These are phyloP conservation scores for Rhizopogon rudus DNA, from an alignment of 768 basidiomycete genomes.

Conservation along the genomic window DNA sequence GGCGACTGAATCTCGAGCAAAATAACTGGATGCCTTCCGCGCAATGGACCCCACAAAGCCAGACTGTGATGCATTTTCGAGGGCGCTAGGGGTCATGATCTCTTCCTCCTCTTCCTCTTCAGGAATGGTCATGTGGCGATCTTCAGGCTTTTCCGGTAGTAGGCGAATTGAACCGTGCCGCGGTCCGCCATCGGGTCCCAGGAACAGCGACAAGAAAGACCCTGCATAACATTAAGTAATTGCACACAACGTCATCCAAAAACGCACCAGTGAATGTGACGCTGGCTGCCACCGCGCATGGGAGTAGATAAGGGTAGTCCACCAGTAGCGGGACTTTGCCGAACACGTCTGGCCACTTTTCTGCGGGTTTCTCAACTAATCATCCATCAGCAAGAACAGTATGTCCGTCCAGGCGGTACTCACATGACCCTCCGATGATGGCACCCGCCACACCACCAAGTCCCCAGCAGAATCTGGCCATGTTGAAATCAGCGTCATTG, in stretches of 20 bases:
- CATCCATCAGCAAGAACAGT: constrained; percentile 9
- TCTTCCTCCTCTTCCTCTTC: constrained; percentile 51
- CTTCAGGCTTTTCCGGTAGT: constrained; percentile 62
- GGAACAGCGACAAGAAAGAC: constrained; percentile 83
- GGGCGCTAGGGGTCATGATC: constrained; percentile 36
- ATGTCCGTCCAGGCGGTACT: constrained; percentile 22
- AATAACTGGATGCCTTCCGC: constrained; percentile 51
- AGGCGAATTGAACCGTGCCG: constrained; percentile 82
- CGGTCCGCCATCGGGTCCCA: constrained; percentile 88
- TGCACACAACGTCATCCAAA: neutral
- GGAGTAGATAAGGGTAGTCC: constrained; percentile 86
- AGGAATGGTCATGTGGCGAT: constrained; percentile 47
- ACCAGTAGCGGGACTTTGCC: constrained; percentile 61
- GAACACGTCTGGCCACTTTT: constrained; percentile 82
- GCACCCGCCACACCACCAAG: constrained; percentile 92
- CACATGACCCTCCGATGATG: constrained; percentile 80
- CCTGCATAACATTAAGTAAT: constrained; percentile 38
- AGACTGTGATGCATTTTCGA: constrained; percentile 34
- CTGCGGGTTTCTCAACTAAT: constrained; percentile 76
- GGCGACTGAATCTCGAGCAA: constrained; percentile 44
- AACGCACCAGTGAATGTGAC: constrained; percentile 67
- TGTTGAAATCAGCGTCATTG: neutral
- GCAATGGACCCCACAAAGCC: constrained; percentile 36
- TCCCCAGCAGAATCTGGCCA: constrained; percentile 84
- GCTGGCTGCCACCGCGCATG: constrained; percentile 71